Base-by-base conservation (phyloP, 176 grass and related monocot genomes). In the Aegilops umbellulata region DNA sequence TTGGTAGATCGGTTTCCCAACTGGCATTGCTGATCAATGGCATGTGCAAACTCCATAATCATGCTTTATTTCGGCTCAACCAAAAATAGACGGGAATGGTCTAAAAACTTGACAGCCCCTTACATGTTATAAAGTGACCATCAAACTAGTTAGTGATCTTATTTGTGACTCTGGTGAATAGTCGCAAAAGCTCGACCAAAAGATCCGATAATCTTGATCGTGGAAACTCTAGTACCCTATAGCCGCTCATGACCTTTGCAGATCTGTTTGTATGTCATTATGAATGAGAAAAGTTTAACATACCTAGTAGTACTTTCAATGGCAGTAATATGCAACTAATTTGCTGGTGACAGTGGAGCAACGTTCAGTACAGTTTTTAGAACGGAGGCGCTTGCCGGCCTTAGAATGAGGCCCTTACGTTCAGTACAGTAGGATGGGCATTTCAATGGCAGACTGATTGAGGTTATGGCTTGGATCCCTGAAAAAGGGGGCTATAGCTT, bases 1-100 rank as follows among this genome's bases (percentile, higher is more conserved):
- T 91, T 85, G 89, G 89, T 85, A 71, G 64, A 91, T 91, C 90
- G 55, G 78, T 35, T 88, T 91, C 77, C 86, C 82, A 85, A 65
- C 90, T 82, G 77, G 82, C 90, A 63, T 34, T 47, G 63, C 82
- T 78, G 78, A 88, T 85, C 86, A 85, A 73, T 88, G 90, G 77
- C 90, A 88, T 85, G 78, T 91, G 86, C 86, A 19, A 55, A 44
- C 4, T 55, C 72, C 39, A 84, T 88, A 77, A 82, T 82, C 70
- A 24, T 69, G 82, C 82, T 82, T 68, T 22, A 10, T 71, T 91
- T 85, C 65, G 2, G 7, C 71, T 16, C 41, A 39, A 80, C 22
- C 49, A 53, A 53, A 53, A 53, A 53, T n/a, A 44, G 49, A 74
- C 34, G 34, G 57, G 32, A 78, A 12, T 7, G 11, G 38, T 51